Conservation (phyloP, 106 monocot genomes). For the Allium cepa region DNA sequence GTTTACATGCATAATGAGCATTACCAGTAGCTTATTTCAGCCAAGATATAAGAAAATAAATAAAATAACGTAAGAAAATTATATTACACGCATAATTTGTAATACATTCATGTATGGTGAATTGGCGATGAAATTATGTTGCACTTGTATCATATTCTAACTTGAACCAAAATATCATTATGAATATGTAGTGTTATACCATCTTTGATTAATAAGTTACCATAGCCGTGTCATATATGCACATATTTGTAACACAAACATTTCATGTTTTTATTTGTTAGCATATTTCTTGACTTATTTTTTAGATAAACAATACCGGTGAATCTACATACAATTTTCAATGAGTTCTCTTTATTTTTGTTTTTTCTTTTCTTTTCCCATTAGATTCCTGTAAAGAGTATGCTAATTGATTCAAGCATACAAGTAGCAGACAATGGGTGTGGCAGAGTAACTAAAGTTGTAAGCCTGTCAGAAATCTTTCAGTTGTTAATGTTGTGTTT, state of each 20-base stretch:
- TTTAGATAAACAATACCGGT: neutral
- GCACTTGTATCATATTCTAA: too few species aligned
- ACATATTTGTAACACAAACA: too few species aligned
- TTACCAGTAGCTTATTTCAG: too few species aligned
- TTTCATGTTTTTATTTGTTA: neutral
- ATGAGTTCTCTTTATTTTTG: neutral
- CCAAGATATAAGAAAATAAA: too few species aligned
- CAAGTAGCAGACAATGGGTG: constrained; percentile 33
- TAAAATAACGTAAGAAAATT: too few species aligned
- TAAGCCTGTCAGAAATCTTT: constrained; percentile 4
- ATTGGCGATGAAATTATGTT: too few species aligned
- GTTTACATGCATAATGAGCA: too few species aligned
- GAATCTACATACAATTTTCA: neutral
- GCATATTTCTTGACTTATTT: neutral
- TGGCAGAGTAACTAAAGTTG: constrained; percentile 23
- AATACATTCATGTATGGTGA: too few species aligned
- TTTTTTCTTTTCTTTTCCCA: constrained; percentile 2
- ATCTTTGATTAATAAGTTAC: too few species aligned
- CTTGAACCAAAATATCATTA: neutral
- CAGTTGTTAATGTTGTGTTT: neutral
- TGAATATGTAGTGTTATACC: too few species aligned
- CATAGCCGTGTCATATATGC: too few species aligned
- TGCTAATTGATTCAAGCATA: constrained; percentile 28
- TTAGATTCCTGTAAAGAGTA: constrained; percentile 25
- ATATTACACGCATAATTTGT: too few species aligned